Percentiles rank a stretch among this genome's conserved stretches.
Conservation (phyloP, 2,329 filamentous ascomycete genomes). For the Penicillium sp. region DNA sequence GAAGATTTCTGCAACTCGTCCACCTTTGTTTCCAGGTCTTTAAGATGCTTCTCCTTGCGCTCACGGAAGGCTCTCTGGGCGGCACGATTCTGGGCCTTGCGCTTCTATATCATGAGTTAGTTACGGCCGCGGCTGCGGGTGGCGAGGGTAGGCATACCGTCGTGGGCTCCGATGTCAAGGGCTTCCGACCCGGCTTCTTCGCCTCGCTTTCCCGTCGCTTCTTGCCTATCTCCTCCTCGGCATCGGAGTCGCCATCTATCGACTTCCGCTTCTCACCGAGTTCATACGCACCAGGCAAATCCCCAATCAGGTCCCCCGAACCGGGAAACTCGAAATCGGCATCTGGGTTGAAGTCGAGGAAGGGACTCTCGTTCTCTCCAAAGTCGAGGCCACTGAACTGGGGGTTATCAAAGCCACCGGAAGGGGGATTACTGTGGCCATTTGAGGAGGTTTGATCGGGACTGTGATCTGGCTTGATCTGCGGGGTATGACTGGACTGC, state of each 20-base stretch:
- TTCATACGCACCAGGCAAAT: slow-evolving; percentile 64
- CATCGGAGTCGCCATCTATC: slow-evolving; percentile 58
- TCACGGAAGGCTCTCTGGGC: slow-evolving; percentile 93
- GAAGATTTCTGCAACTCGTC: slow-evolving; percentile 76
- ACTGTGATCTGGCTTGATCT: slow-evolving; percentile 31
- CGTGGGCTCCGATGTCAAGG: slow-evolving; percentile 90
- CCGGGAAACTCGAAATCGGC: slow-evolving; percentile 73
- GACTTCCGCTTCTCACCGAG: slow-evolving; percentile 66
- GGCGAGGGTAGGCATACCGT: slow-evolving; percentile 68
- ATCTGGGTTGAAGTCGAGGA: slow-evolving; percentile 79
- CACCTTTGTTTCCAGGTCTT: slow-evolving; percentile 60
- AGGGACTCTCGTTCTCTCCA: slow-evolving; percentile 72
- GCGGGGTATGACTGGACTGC: slow-evolving; percentile 28
- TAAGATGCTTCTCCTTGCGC: slow-evolving; percentile 80
- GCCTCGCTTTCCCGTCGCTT: slow-evolving; percentile 78
- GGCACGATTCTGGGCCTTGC: slow-evolving; percentile 90
- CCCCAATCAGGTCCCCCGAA: slow-evolving; percentile 73
- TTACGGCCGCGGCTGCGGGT: background rate
- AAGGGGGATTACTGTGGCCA: slow-evolving; percentile 42
- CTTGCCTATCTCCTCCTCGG: slow-evolving; percentile 67
- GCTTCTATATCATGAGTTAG: slow-evolving; percentile 45
- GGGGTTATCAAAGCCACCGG: slow-evolving; percentile 39
- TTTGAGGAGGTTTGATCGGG: slow-evolving; percentile 50
- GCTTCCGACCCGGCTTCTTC: slow-evolving; percentile 97
- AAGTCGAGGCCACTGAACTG: slow-evolving; percentile 56